Percentiles rank a stretch among this genome's conserved stretches.
Conservation (phyloP, 2,329 filamentous ascomycete genomes). For the Pseudogymnoascus pannorum region DNA sequence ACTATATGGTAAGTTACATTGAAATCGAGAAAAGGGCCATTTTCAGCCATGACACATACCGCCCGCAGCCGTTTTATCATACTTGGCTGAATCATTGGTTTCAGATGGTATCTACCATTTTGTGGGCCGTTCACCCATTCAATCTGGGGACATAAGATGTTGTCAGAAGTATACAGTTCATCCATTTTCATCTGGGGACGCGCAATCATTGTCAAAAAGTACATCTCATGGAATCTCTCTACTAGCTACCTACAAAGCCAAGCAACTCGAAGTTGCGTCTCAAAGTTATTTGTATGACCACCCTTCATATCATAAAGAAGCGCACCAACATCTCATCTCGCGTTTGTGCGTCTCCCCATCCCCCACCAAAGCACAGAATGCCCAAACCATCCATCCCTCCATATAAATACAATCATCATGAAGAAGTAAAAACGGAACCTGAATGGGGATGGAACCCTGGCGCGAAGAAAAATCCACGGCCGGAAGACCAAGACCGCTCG, state of each 20-base stretch:
- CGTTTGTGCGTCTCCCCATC: conserved; percentile 32
- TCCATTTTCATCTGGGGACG: neutral
- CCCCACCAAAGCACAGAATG: conserved; percentile 30
- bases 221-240: conserved; percentile 5
- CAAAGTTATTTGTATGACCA: neutral
- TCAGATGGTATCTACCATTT: neutral
- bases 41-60: conserved; percentile 2
- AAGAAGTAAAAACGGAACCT: conserved; percentile 1
- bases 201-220: neutral
- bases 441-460: neutral
- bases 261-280: conserved; percentile 1
- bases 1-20: neutral
- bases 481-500: neutral
- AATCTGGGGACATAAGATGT: neutral
- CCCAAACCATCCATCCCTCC: conserved; percentile 17
- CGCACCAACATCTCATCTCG: conserved; percentile 13
- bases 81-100: conserved; percentile 6
- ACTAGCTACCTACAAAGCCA: conserved; percentile 9
- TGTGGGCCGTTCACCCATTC: neutral
- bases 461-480: conserved; percentile 1
- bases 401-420: conserved; percentile 9
- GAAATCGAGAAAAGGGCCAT: neutral
- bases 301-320: conserved; percentile 13
- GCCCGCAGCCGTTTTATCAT: neutral
- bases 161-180: neutral